Conservation (phyloP, 495 filamentous ascomycete genomes). For the Podospora pseudocomata region DNA sequence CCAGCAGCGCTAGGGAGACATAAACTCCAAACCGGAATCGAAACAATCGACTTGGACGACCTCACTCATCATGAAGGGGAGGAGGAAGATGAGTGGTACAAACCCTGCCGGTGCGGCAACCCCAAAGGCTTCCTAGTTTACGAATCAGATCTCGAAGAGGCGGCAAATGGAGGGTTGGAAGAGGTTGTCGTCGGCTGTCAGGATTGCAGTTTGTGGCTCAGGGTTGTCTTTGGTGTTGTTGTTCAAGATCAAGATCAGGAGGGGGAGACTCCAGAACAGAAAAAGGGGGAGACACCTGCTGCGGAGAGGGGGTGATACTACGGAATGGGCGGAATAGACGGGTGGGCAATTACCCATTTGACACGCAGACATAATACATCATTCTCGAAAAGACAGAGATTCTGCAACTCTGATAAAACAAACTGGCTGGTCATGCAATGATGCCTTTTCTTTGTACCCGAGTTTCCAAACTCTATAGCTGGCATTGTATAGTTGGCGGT, state of each 20-base stretch:
- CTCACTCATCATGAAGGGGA: conserved; percentile 45
- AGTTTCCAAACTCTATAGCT: too few species aligned
- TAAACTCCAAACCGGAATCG: conserved; percentile 63
- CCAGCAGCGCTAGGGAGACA: not conserved
- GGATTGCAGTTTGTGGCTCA: conserved; percentile 79
- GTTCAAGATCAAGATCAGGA: conserved; percentile 37
- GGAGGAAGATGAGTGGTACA: conserved; percentile 51
- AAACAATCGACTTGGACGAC: conserved; percentile 49
- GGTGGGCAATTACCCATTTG: too few species aligned
- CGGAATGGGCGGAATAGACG: too few species aligned
- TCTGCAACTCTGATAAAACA: too few species aligned
- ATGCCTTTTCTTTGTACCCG: too few species aligned
- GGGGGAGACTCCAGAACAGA: not conserved
- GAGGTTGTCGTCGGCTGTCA: conserved; percentile 74
- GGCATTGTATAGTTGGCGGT: too few species aligned
- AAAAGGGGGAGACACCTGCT: not conserved
- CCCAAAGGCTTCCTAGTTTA: conserved; percentile 63
- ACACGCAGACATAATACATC: too few species aligned
- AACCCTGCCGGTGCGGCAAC: conserved; percentile 78
- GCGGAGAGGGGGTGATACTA: too few species aligned
- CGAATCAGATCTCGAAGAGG: conserved; percentile 68
- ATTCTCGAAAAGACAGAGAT: too few species aligned
- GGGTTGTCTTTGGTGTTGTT: conserved; percentile 65
- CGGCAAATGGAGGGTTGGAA: conserved; percentile 48
- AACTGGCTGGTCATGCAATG: too few species aligned